A percentile compares a stretch with the other conserved stretches of the same genome.
phyloP scores from a whole-genome alignment of 192 early-diverging fungal genomes.

The Backusella macrospora region DNA sequence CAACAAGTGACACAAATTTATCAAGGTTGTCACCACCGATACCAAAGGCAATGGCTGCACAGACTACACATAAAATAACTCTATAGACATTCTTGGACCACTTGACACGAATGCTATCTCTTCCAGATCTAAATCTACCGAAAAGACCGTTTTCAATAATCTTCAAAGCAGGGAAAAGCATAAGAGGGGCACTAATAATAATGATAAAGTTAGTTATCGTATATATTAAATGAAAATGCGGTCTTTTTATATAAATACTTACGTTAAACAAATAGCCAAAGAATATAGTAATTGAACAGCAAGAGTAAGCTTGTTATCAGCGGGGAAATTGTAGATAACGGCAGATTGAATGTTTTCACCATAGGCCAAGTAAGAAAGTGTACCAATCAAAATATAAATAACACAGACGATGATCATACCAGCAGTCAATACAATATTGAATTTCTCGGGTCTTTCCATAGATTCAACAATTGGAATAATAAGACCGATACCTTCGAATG shows the following conservation, averaged over 20 bases:
- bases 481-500: conserved; percentile 51
- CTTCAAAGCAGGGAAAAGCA: conserved; percentile 83
- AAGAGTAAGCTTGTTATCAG: conserved; percentile 54
- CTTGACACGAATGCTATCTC: conserved; percentile 61
- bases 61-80: conserved; percentile 55
- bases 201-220: conserved; percentile 1
- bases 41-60: conserved; percentile 69
- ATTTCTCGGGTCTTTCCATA: conserved; percentile 83
- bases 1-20: conserved; percentile 85
- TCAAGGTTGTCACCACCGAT: conserved; percentile 75
- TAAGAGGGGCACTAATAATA: conserved; percentile 64
- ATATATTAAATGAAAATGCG: background rate
- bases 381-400: conserved; percentile 72
- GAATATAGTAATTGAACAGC: conserved; percentile 81
- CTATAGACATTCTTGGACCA: conserved; percentile 74
- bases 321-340: conserved; percentile 80
- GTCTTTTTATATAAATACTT: conserved; percentile 2
- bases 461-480: conserved; percentile 72
- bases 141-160: conserved; percentile 82
- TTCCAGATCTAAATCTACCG: conserved; percentile 51
- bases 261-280: conserved; percentile 83
- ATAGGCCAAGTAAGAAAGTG: conserved; percentile 78
- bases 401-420: conserved; percentile 67
- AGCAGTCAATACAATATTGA: conserved; percentile 67
- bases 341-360: conserved; percentile 78